These are phyloP conservation scores for Geotrichum histeridarum DNA, from an alignment of 1,139 yeast genomes.

Conservation along the genomic window DNA sequence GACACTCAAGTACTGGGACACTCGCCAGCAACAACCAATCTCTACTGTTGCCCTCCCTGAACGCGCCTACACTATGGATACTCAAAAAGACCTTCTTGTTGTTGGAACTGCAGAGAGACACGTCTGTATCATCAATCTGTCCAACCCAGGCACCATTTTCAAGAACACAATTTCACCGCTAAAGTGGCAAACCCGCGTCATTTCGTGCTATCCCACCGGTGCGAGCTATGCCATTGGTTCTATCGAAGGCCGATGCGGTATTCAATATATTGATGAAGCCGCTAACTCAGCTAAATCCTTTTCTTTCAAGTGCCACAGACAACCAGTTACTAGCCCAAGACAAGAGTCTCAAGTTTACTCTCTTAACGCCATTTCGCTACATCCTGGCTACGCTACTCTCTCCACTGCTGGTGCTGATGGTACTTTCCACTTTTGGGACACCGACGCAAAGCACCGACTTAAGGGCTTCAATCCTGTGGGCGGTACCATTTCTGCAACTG, in stretches of 20 bases:
- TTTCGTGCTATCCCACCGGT: slow-evolving; percentile 82
- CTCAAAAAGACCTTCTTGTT: slow-evolving; percentile 72
- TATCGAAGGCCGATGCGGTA: slow-evolving; percentile 95
- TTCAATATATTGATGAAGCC: slow-evolving; percentile 82
- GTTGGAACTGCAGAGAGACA: slow-evolving; percentile 93
- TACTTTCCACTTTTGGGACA: slow-evolving; percentile 92
- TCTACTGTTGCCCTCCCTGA: slow-evolving; percentile 82
- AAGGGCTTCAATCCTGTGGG: slow-evolving; percentile 73
- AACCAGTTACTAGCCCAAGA: slow-evolving; percentile 40
- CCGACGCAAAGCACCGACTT: slow-evolving; percentile 82
- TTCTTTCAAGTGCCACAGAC: slow-evolving; percentile 90
- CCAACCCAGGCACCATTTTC: slow-evolving; percentile 76
- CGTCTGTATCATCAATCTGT: slow-evolving; percentile 65
- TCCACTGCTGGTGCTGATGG: slow-evolving; percentile 96
- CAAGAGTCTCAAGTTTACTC: slow-evolving; percentile 57
- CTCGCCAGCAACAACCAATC: slow-evolving; percentile 79
- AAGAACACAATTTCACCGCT: slow-evolving; percentile 74
- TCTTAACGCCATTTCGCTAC: slow-evolving; percentile 76
- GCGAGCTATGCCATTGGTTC: slow-evolving; percentile 92
- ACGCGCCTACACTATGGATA: slow-evolving; percentile 85
- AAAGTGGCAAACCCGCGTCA: slow-evolving; percentile 81
- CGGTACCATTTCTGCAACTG: slow-evolving; percentile 69
- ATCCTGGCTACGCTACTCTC: slow-evolving; percentile 86
- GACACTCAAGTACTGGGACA: slow-evolving; percentile 89
- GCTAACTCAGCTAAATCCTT: slow-evolving; percentile 65